Percentiles rank a stretch among this genome's conserved stretches.
phyloP scores from a whole-genome alignment of 2,329 filamentous ascomycete genomes.

The Neoarthrinium moseri region DNA sequence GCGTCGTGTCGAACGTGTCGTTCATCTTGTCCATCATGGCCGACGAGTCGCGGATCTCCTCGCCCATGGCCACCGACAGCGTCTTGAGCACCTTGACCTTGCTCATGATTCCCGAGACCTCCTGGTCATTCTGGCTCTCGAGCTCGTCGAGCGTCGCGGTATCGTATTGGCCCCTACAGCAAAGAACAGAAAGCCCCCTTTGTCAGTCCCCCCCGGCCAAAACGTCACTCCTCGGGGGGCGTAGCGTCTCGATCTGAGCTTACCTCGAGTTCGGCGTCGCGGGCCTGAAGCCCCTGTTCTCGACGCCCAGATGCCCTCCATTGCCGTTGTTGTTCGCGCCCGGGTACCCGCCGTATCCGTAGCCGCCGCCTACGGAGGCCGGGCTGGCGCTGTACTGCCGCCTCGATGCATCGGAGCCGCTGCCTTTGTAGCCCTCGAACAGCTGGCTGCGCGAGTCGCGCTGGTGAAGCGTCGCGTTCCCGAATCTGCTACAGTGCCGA shows the following conservation, averaged over 20 bases:
- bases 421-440: conserved; percentile 71
- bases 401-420: conserved; percentile 41
- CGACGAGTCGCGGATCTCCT: conserved; percentile 89
- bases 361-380: conserved; percentile 44
- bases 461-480: conserved; percentile 68
- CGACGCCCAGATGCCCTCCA: conserved; percentile 28
- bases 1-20: conserved; percentile 84
- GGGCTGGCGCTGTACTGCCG: conserved; percentile 45
- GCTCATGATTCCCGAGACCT: conserved; percentile 85
- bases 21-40: conserved; percentile 94
- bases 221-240: too few relatives aligned
- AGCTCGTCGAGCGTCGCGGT: conserved; percentile 89
- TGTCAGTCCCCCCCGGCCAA: too few relatives aligned
- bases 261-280: conserved; percentile 73
- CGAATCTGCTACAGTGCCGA: conserved; percentile 64
- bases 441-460: conserved; percentile 70
- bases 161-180: conserved; percentile 78
- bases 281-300: conserved; percentile 50
- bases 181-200: neutral
- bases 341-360: conserved; percentile 45
- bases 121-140: conserved; percentile 90
- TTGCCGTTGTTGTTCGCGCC: conserved; percentile 21
- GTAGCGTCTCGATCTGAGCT: neutral
- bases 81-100: conserved; percentile 90
- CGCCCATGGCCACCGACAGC: conserved; percentile 89